Evolutionary conservation across 163 green algal species (phyloP), one percentile per base, ranked within the genome.

Genomic region (Trebouxia gelatinosa): DNA sequence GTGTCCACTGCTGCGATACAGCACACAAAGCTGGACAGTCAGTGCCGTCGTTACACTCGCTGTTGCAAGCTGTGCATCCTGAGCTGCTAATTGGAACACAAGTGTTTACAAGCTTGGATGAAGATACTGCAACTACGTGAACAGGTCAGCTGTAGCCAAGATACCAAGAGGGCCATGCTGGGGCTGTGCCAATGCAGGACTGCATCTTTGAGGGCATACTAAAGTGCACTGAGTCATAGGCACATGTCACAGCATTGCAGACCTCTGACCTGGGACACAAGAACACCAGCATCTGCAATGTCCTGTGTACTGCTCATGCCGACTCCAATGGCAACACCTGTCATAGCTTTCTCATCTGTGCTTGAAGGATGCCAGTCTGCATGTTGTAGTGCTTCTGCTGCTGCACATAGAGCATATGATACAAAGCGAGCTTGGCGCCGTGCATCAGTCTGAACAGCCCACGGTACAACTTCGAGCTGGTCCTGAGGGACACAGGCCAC

Each of bases 271-370:
- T 57, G 28, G 9, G 70, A 59, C 54, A 96, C 70, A 46, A 93
- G 79, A 11, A 81, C 70, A 13, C 91, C 90, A 43, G 91, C 91
- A 0, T 94, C 87, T 32, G 86, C 83, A 39, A 98, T 85, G 66
- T 98, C 94, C 0, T 82, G 64, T 0, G 91, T 94, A 72, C 85
- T 88, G 85, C 91, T 94, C 89, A 99, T 98, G 79, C 95, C 95
- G 3, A 85, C 89, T 37, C 95, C 95, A 11, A 98, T 91, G 26
- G 81, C 83, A 35, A 98, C 95, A 3, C 95, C 95, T 26, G 89
- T 93, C 17, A 57, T 35, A 17, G 77, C 65, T 26, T 79, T 70
- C 39, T 89, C 67, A 11, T 48, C 74, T 11, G 37, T 11, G 2
- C 40, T 82, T 0, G 32, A 21, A 1, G 85, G 83, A 37, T 67